Percentiles rank a stretch among this genome's conserved stretches.
These are phyloP conservation scores for Haplosporangium sp. DNA, from an alignment of 371 early-diverging fungal genomes.

Conservation along the genomic window DNA sequence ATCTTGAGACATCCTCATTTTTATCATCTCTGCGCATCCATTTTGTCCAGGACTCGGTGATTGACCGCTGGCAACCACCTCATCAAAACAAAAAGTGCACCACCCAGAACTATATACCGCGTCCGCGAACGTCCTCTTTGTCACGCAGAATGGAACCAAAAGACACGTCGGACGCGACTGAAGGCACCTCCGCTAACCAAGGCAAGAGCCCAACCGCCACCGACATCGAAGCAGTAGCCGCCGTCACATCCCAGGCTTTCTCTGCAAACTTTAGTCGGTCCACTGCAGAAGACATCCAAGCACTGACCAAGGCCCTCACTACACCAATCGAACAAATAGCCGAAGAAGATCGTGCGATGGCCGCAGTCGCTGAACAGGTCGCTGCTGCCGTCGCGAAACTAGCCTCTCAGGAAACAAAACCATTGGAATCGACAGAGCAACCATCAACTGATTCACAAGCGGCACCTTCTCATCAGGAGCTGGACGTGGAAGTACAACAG, in stretches of 20 bases:
- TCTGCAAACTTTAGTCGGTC: conserved; percentile 4
- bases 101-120: too few species aligned
- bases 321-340: conserved; percentile 16
- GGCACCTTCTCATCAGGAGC: conserved; percentile 7
- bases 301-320: conserved; percentile 34
- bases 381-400: conserved; percentile 23
- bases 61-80: too few species aligned
- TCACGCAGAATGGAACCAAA: background rate
- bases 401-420: background rate
- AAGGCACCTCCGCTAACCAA: conserved; percentile 4
- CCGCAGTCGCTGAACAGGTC: conserved; percentile 8
- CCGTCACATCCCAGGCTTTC: conserved; percentile 18
- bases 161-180: background rate
- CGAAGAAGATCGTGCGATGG: background rate
- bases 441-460: too few species aligned
- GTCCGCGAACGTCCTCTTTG: background rate
- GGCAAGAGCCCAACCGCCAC: conserved; percentile 17
- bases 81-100: background rate
- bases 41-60: too few species aligned
- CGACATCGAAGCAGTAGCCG: conserved; percentile 16
- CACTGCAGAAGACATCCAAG: conserved; percentile 24
- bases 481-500: background rate
- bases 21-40: too few species aligned
- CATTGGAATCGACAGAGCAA: background rate
- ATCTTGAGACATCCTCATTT: too few species aligned